These are phyloP conservation scores for Trichosporon ovoides DNA, from an alignment of 1,284 basidiomycete species.

Conservation along the genomic window DNA sequence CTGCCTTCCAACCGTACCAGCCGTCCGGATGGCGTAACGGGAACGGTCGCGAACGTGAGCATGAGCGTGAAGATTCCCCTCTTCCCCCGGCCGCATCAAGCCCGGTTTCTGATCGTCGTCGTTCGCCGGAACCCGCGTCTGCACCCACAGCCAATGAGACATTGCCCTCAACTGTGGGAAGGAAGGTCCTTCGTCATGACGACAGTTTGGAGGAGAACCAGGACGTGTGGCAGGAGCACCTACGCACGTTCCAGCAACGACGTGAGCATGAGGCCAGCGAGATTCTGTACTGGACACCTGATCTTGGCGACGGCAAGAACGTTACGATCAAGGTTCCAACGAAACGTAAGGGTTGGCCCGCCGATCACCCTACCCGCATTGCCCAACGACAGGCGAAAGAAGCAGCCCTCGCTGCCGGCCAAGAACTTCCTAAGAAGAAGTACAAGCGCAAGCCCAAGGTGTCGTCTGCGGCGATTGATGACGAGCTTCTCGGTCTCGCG, in stretches of 20 bases:
- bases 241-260: conserved; percentile 36
- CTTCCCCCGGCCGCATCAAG: conserved; percentile 8
- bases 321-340: conserved; percentile 11
- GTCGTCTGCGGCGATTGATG: conserved; percentile 30
- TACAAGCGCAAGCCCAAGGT: conserved; percentile 26
- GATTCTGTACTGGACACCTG: conserved; percentile 21
- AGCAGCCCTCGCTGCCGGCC: conserved; percentile 26
- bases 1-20: conserved; percentile 11
- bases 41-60: background rate
- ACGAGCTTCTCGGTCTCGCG: conserved; percentile 41
- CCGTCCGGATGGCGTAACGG: conserved; percentile 9
- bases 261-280: conserved; percentile 36
- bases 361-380: conserved; percentile 29
- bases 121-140: conserved; percentile 8
- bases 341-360: conserved; percentile 31
- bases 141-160: background rate
- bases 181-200: conserved; percentile 22
- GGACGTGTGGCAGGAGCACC: conserved; percentile 38
- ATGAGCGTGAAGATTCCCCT: background rate
- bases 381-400: conserved; percentile 32
- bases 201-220: conserved; percentile 33
- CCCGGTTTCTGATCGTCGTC: conserved; percentile 9
- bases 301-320: conserved; percentile 12
- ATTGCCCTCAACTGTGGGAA: conserved; percentile 8
- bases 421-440: conserved; percentile 22